Evolutionary conservation across 768 basidiomycete genomes (phyloP), one percentile per base, ranked within the genome.

Genomic region (Hericium erinaceus): DNA sequence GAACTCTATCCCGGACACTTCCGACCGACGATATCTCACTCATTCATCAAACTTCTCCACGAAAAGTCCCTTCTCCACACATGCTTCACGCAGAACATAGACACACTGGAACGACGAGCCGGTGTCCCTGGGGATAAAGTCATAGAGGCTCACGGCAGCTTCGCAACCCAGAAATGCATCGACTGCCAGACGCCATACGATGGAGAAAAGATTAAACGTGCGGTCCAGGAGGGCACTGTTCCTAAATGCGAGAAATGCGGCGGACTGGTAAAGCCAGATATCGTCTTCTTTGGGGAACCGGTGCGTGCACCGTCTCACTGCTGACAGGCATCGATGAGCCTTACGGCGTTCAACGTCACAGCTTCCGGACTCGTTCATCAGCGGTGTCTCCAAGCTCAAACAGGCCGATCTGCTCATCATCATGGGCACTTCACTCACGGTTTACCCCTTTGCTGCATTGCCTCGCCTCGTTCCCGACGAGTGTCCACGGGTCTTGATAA

Each of bases 71-170:
- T 87, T 15, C 80, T 99, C 1, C 80, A 82, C 60, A 85, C 77
- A 44, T 90, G 88, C 72, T 91, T 90, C 65, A 92, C 92, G 5
- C 93, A 93, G 70, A 95, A 94, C 66, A 93, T 93, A 56, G 95
- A 98, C 68, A 95, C 92, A 0, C 81, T 98, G 13, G 95, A 98
- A 67, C 80, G 89, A 2, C 78, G 83, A 5, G 91, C 92, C 0
- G 91, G 91, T 5, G 79, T 97, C 0, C 83, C 89, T 0, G 76
- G 70, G 1, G 71, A 80, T 37, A 83, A 83, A 67, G 84, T 98
- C 59, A 78, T 98, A 51, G 95, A 98, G 72, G 97, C 97, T 0
- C 97, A 99, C 66, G 97, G 95, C 2, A 94, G 90, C 63, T 99
- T 98, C 63, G 95, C 95, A 0, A 73, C 77, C 1, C 90, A 95